Evolutionary conservation across 306 rosid genomes (phyloP).

Genomic region (Alnus glutinosa): DNA sequence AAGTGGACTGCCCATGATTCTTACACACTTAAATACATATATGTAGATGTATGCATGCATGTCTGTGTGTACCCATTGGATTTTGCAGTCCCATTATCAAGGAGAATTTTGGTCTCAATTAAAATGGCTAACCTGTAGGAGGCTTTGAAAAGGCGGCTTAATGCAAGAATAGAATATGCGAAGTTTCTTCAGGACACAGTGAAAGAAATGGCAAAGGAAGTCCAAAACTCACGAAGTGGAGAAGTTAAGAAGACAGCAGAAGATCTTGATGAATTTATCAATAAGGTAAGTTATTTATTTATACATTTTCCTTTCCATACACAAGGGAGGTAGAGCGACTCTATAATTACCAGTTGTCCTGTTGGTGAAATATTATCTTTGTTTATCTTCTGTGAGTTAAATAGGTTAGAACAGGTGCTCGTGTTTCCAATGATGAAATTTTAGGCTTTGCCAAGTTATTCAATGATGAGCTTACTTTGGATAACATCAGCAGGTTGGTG

Average conservation of each 20-base stretch:
- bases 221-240: slow-evolving; percentile 83
- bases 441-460: slow-evolving; percentile 94
- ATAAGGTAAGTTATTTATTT: slow-evolving; percentile 44
- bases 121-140: slow-evolving; percentile 5
- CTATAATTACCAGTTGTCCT: neutral
- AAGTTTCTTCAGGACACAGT: slow-evolving; percentile 62
- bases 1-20: neutral
- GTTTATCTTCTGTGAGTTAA: slow-evolving; percentile 15
- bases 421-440: slow-evolving; percentile 84
- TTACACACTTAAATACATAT: neutral
- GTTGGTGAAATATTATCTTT: slow-evolving; percentile 10
- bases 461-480: slow-evolving; percentile 95
- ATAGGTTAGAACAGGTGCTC: slow-evolving; percentile 80
- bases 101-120: slow-evolving; percentile 29
- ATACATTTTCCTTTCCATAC: neutral
- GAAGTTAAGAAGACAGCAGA: slow-evolving; percentile 88
- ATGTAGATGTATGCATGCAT: neutral
- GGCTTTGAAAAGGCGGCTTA: slow-evolving; percentile 14
- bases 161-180: slow-evolving; percentile 10
- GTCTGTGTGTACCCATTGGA: neutral
- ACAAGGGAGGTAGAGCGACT: neutral
- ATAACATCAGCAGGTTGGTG: slow-evolving; percentile 86
- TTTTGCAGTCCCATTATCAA: neutral
- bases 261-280: slow-evolving; percentile 89
- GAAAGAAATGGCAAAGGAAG: slow-evolving; percentile 98